phyloP scores from a whole-genome alignment of 306 rosid genomes.

The Datisca glomerata region DNA sequence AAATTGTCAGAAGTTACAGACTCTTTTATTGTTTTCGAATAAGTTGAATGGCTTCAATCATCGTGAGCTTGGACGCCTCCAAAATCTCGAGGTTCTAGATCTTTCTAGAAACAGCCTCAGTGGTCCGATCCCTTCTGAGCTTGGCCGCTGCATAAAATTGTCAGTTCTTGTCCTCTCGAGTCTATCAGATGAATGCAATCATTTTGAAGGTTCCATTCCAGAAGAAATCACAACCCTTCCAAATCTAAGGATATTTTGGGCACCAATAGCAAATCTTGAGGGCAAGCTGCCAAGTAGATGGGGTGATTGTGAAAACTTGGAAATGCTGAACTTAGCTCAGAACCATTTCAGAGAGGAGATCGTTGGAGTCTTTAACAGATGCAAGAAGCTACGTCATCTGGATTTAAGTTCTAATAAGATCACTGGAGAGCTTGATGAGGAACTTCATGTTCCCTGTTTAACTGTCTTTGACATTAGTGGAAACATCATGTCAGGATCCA shows the following conservation, averaged over 20 bases:
- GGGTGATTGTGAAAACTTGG: constrained; percentile 34
- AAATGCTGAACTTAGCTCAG: constrained; percentile 48
- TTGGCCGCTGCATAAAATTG: constrained; percentile 15
- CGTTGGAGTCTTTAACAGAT: constrained; percentile 32
- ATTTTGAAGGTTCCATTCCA: constrained; percentile 24
- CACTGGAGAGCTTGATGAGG: constrained; percentile 25
- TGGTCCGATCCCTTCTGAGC: constrained; percentile 20
- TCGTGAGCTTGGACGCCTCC: constrained; percentile 15
- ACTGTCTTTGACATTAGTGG: constrained; percentile 9
- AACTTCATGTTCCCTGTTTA: constrained; percentile 48
- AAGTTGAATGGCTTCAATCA: constrained; percentile 16
- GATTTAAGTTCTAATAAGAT: constrained; percentile 58
- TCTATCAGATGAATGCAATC: constrained; percentile 15
- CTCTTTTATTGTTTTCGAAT: constrained; percentile 21
- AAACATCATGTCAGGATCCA: too few relatives aligned
- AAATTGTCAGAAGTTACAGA: constrained; percentile 14
- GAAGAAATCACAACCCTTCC: constrained; percentile 24
- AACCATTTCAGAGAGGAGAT: constrained; percentile 38
- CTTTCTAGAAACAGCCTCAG: constrained; percentile 26
- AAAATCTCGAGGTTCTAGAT: constrained; percentile 23
- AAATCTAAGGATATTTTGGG: constrained; percentile 48
- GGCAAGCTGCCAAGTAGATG: constrained; percentile 42
- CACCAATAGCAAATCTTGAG: constrained; percentile 51
- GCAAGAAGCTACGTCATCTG: constrained; percentile 40
- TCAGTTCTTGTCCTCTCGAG: constrained; percentile 22